Percentiles rank a stretch among this genome's conserved stretches.
These are phyloP conservation scores for Scutellaria baicalensis DNA, from an alignment of 257 asterid species.

Conservation along the genomic window DNA sequence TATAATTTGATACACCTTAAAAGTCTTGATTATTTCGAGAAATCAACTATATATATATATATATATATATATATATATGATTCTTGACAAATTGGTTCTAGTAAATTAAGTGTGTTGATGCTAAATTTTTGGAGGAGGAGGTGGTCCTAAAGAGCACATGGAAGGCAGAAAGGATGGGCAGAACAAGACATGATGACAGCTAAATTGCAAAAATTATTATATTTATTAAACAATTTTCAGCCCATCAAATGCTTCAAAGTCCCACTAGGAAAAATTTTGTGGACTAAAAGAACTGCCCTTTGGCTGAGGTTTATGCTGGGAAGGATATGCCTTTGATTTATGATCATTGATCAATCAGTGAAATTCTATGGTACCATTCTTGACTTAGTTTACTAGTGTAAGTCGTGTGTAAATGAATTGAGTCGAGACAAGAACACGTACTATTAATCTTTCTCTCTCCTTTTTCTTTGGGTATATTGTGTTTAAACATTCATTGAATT, in stretches of 20 bases:
- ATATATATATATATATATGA: no score
- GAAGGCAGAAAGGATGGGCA: constrained; percentile 6
- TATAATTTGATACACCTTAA: no score
- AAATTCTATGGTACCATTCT: neutral
- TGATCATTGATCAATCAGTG: neutral
- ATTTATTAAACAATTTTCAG: neutral
- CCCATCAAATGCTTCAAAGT: neutral
- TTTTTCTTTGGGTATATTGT: no score
- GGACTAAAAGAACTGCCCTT: constrained; percentile 19
- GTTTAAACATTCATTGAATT: no score
- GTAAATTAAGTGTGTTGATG: neutral
- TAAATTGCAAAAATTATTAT: constrained; percentile 9
- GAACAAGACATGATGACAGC: constrained; percentile 34
- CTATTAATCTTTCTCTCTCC: no score
- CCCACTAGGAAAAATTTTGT: constrained; percentile 12
- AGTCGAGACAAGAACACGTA: no score
- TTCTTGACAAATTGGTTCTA: no score
- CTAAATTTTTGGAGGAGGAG: neutral
- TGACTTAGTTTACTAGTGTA: no score
- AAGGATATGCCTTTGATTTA: constrained; percentile 1
- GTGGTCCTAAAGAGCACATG: constrained; percentile 41
- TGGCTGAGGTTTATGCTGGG: constrained; percentile 20
- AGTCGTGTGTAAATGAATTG: no score
- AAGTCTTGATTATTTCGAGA: no score
- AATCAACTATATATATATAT: no score